Base-by-base conservation (phyloP, 2,329 filamentous ascomycete species). In the Aaosphaeria arxii region DNA sequence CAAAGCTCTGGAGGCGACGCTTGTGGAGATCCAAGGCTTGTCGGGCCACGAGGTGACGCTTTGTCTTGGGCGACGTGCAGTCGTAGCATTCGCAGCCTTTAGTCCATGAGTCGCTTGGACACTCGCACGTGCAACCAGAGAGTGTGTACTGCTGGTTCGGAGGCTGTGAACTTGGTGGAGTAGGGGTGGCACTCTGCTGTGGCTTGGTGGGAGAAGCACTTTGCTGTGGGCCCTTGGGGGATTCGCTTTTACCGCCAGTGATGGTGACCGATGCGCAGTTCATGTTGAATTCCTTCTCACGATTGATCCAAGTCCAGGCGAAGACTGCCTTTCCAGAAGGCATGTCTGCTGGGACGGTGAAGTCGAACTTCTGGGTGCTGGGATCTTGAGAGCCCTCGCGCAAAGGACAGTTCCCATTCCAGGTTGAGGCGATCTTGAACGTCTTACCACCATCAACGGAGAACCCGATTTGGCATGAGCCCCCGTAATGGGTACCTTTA, bases 291-390 rank as follows among this genome's bases (percentile, higher is more conserved):
- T 76, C 74, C 45, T 73, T 64, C 57, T 77, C 74, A 29, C 75
- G 70, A 45, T 77, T 77, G 41, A 75, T 59, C 75, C 75, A 77
- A 1, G 71, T 71, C 75, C 74, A 77, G 1, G 68, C 70, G 49
- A 77, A 77, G 11, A 77, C 53, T 9, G 67, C 71, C 9, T n/a
- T 9, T 5, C 66, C 57, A 5, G 61, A 48, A 2, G 70, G 69
- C 47, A 77, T 61, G 44, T 76, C 74, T 11, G 54, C 61, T 0
- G 75, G 75, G 4, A 77, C 69, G 5, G 59, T 69, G 58, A 78
- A 75, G 36, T 71, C 64, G 56, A 77, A 78, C 7, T 64, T 65
- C 52, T 77, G 75, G 5, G 66, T 66, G 11, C 62, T 60, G 3
- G 72, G 69, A 6, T 66, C 70, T n/a, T 31, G 40, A 35, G 50